Evolutionary conservation across 2,329 filamentous ascomycete species (phyloP).

Genomic region (Clarireedia hainanense): DNA sequence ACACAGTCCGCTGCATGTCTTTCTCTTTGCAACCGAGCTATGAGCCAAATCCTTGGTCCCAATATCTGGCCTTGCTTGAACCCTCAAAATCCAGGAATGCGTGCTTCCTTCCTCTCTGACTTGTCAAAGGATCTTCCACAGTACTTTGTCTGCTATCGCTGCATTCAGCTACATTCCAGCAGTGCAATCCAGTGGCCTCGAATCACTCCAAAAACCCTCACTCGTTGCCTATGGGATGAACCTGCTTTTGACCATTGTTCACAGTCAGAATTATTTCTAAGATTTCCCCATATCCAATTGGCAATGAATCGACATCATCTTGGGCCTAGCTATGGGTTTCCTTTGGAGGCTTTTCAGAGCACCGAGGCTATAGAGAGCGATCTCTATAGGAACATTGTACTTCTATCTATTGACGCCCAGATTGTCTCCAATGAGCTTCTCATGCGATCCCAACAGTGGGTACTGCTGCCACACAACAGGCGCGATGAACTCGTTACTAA

Average conservation of each 20-base stretch:
- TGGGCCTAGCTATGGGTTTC: slow-evolving; percentile 1
- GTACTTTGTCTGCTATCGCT: not conserved
- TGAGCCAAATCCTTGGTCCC: not conserved
- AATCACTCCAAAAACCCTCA: not conserved
- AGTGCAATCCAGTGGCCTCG: not conserved
- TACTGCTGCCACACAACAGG: slow-evolving; percentile 10
- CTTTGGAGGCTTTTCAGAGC: not conserved
- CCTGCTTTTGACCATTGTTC: not conserved
- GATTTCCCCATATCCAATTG: not conserved
- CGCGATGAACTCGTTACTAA: slow-evolving; percentile 8
- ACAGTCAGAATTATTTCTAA: not conserved
- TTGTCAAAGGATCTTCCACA: slow-evolving; percentile 7
- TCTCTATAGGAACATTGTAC: not conserved
- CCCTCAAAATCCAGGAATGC: not conserved
- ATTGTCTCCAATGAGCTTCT: slow-evolving; percentile 1
- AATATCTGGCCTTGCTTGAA: not conserved
- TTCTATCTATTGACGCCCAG: slow-evolving; percentile 1
- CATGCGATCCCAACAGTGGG: slow-evolving; percentile 17
- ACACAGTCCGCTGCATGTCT: not conserved
- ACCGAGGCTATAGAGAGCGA: not conserved
- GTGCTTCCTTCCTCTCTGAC: not conserved
- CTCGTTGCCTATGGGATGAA: not conserved
- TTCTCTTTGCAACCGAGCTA: not conserved
- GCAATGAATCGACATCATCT: not conserved
- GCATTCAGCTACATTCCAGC: not conserved